Conservation (phyloP, 176 grass and related monocot genomes). For the Aegilops umbellulata region DNA sequence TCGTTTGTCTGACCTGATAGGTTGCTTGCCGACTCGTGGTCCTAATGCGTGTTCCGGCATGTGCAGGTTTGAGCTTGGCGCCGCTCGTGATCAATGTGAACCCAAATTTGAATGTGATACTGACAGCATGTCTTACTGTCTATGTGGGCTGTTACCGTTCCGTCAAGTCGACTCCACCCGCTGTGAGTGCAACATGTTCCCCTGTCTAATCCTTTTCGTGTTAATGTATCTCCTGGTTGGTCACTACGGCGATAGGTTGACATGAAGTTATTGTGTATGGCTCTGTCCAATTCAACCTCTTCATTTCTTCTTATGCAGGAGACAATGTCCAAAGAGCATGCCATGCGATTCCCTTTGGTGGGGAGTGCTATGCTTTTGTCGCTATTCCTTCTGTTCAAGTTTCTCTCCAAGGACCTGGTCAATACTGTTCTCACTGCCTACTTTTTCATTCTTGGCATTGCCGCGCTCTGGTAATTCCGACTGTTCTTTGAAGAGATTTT, state of each 20-base stretch:
- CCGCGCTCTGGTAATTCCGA: conserved; percentile 73
- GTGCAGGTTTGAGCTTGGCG: conserved; percentile 68
- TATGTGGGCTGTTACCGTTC: conserved; percentile 95
- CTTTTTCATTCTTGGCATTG: conserved; percentile 95
- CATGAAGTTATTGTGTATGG: background rate
- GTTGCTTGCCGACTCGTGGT: background rate
- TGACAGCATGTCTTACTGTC: conserved; percentile 94
- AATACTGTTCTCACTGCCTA: conserved; percentile 90
- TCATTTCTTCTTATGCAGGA: conserved; percentile 53
- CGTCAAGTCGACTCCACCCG: conserved; percentile 73
- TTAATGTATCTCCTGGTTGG: background rate
- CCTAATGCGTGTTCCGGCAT: conserved; percentile 18
- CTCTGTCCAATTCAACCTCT: conserved; percentile 4
- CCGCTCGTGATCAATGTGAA: conserved; percentile 80
- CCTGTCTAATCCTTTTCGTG: background rate
- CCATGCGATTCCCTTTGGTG: conserved; percentile 94
- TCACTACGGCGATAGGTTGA: background rate
- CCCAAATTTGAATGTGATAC: conserved; percentile 88
- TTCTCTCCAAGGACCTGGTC: conserved; percentile 92
- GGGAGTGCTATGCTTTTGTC: conserved; percentile 96
- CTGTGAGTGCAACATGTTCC: conserved; percentile 51
- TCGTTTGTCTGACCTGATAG: background rate
- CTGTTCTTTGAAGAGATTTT: background rate
- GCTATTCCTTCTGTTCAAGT: conserved; percentile 91
- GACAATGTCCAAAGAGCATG: conserved; percentile 97